Evolutionary conservation across 2,329 filamentous ascomycete species (phyloP).

Genomic region (Fusarium setosum): DNA sequence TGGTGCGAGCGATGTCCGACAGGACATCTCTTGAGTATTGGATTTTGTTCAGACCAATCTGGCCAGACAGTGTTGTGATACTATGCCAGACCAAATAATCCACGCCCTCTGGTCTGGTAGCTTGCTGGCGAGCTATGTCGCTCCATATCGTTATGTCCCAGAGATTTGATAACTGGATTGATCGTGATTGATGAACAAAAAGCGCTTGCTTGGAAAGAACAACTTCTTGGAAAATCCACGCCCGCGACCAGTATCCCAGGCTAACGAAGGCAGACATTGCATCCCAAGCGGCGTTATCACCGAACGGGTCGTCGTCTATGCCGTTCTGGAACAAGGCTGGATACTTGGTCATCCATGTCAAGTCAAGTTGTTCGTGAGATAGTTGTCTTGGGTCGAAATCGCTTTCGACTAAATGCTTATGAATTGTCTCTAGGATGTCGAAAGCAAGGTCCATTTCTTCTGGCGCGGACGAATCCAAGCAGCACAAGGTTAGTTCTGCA

Average conservation of each 20-base stretch:
- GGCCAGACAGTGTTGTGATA: background rate
- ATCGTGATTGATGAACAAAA: background rate
- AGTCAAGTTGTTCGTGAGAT: background rate
- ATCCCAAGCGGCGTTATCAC: background rate
- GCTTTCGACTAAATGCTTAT: background rate
- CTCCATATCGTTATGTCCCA: background rate
- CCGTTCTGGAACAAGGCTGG: background rate
- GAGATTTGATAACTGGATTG: background rate
- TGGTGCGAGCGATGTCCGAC: background rate
- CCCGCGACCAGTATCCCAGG: slow-evolving; percentile 1
- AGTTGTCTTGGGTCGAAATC: background rate
- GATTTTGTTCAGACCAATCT: background rate
- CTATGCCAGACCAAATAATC: background rate
- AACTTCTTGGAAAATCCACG: slow-evolving; percentile 11
- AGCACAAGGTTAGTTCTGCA: background rate
- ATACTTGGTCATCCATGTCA: background rate
- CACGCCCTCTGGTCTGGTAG: background rate
- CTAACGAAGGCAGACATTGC: background rate
- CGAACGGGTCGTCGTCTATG: background rate
- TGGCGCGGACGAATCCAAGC: background rate
- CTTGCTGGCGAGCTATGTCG: background rate
- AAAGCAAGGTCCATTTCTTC: background rate
- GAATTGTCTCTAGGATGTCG: background rate
- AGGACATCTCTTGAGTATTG: background rate
- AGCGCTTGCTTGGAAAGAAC: background rate